These are phyloP conservation scores for Lentinus tigrinus DNA, from an alignment of 768 basidiomycete genomes.

Conservation along the genomic window DNA sequence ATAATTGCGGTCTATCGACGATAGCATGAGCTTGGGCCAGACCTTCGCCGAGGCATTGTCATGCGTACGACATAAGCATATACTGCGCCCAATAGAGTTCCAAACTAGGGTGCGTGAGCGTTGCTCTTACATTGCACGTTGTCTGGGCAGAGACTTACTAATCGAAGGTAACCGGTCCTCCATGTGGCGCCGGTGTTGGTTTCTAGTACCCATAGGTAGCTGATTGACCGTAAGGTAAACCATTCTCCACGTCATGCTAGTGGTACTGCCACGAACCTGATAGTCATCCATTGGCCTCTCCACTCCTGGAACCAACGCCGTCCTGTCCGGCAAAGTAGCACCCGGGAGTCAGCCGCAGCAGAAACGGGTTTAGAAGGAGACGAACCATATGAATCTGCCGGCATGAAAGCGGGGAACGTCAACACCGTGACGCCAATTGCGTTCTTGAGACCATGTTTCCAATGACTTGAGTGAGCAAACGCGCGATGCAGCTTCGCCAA, in stretches of 20 bases:
- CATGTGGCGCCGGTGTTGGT: slow-evolving; percentile 54
- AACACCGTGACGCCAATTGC: slow-evolving; percentile 42
- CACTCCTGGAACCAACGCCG: slow-evolving; percentile 36
- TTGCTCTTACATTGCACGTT: background rate
- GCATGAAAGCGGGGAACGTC: slow-evolving; percentile 43
- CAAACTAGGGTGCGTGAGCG: slow-evolving; percentile 21
- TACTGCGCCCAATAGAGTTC: slow-evolving; percentile 31
- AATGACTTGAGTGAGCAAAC: slow-evolving; percentile 39
- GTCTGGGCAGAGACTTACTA: slow-evolving; percentile 29
- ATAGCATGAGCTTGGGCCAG: background rate
- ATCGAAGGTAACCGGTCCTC: slow-evolving; percentile 44
- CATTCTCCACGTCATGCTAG: background rate
- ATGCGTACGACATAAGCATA: slow-evolving; percentile 34
- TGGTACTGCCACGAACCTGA: slow-evolving; percentile 26
- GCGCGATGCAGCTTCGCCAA: slow-evolving; percentile 32
- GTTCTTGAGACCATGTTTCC: slow-evolving; percentile 47
- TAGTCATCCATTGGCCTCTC: slow-evolving; percentile 50
- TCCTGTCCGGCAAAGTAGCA: slow-evolving; percentile 22
- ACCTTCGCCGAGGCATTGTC: background rate
- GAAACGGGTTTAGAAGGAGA: background rate
- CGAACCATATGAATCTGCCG: slow-evolving; percentile 34
- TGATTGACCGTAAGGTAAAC: background rate
- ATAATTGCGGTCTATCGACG: slow-evolving; percentile 37
- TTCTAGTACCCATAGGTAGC: slow-evolving; percentile 50
- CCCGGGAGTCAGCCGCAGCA: background rate